Base-by-base conservation (phyloP, 2,329 filamentous ascomycete genomes). In the Neonectria sp. region DNA sequence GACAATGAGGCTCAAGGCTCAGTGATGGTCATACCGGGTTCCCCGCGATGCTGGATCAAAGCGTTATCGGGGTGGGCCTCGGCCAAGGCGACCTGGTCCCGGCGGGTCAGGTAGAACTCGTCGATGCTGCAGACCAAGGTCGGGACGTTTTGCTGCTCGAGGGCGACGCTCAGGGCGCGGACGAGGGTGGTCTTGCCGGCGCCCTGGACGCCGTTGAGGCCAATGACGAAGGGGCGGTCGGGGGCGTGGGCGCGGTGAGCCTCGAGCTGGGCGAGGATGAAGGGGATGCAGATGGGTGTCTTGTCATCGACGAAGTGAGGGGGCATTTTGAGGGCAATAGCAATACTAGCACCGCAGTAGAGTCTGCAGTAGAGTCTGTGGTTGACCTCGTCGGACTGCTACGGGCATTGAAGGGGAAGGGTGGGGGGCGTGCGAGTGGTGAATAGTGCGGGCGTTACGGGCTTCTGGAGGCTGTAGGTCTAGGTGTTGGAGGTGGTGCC, bases 121-220 rank as follows among this genome's bases (percentile, higher is more conserved):
- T 98, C 95, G 71, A 97, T 92, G 79, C 93, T 95, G 79, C 94
- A 88, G 60, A 94, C 91, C 55, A 93, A 84, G 3, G 92, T 92
- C 27, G 93, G 85, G 24, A 86, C 86, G 75, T 91, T 85, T 33
- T 81, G 75, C 15, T 84, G 79, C 53, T 87, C 84, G 43, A 95
- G 88, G 15, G 87, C 89, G 24, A 85, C 78, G 71, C 90, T 87
- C 49, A 97, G 87, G 5, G 88, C 86, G 43, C 86, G 86, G 43
- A 95, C 95, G 75, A 97, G 88, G 13, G 95, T 97, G 4, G 95
- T 97, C 84, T 98, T 98, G 73, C 95, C 95, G 43, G 93, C 92
- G 68, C 95, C 95, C 82, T 98, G 95, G 31, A 97, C 90, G 68
- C 95, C 95, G 75, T 97, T 97, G 75, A 98, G 88, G 53, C 95